Evolutionary conservation across 768 basidiomycete genomes (phyloP).

Genomic region (Amanita phalloides): DNA sequence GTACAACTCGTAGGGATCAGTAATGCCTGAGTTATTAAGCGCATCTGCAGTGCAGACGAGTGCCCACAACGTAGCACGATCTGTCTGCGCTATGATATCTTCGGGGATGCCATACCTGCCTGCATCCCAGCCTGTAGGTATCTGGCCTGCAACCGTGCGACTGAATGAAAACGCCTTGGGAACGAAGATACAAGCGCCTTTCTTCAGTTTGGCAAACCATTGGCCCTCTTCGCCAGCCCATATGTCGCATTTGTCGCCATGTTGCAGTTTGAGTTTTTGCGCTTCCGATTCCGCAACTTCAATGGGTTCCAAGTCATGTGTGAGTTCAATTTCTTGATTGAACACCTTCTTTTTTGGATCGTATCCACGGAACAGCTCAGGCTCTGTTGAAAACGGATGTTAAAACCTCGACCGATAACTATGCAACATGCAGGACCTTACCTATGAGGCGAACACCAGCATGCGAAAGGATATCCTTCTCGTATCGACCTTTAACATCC

Average conservation of each 20-base stretch:
- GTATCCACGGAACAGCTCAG: slow-evolving; percentile 95
- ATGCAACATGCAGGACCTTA: slow-evolving; percentile 22
- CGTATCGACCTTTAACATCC: slow-evolving; percentile 88
- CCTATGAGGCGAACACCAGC: slow-evolving; percentile 92
- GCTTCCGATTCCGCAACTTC: slow-evolving; percentile 90
- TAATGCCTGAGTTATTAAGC: slow-evolving; percentile 92
- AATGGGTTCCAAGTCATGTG: slow-evolving; percentile 92
- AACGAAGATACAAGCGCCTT: slow-evolving; percentile 84
- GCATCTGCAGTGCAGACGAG: slow-evolving; percentile 92
- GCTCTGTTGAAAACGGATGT: slow-evolving; percentile 44
- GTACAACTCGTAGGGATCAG: slow-evolving; percentile 97
- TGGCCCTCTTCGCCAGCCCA: slow-evolving; percentile 91
- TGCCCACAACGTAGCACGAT: slow-evolving; percentile 91
- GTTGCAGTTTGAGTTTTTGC: slow-evolving; percentile 90
- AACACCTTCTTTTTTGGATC: slow-evolving; percentile 97
- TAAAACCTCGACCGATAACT: not conserved
- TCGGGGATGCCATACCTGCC: slow-evolving; percentile 94
- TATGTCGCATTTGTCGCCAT: slow-evolving; percentile 92
- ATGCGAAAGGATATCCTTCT: slow-evolving; percentile 87
- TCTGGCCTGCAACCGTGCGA: slow-evolving; percentile 89
- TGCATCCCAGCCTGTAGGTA: slow-evolving; percentile 97
- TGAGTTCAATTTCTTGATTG: slow-evolving; percentile 93
- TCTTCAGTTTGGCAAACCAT: slow-evolving; percentile 98
- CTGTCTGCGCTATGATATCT: slow-evolving; percentile 91
- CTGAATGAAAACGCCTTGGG: slow-evolving; percentile 95